A percentile compares a stretch with the other conserved stretches of the same genome.
Conservation (phyloP, 768 basidiomycete genomes). For the Chalciporus pseudorubinellus region DNA sequence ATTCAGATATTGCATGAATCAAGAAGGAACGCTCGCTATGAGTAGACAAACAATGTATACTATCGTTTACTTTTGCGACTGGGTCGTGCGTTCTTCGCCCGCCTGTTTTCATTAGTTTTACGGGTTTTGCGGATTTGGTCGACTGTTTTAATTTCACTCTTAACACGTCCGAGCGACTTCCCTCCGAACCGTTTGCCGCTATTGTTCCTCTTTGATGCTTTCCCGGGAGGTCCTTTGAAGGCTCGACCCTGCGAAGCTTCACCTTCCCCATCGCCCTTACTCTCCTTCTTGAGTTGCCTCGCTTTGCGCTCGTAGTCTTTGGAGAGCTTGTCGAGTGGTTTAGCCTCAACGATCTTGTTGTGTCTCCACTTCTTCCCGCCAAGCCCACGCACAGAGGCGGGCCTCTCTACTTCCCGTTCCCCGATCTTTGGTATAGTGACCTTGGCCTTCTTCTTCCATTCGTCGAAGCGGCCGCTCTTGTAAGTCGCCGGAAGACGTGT, state of each 20-base stretch:
- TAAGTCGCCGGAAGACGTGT: constrained; percentile 88
- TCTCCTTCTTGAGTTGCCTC: constrained; percentile 54
- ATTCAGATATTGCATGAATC: constrained; percentile 43
- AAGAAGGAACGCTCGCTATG: not conserved
- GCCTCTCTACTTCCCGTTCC: constrained; percentile 61
- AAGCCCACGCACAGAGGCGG: constrained; percentile 25
- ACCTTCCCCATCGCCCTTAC: constrained; percentile 23
- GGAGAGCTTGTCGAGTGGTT: constrained; percentile 73
- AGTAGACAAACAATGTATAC: constrained; percentile 7
- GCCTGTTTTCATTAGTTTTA: constrained; percentile 59
- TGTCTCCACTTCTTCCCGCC: constrained; percentile 73
- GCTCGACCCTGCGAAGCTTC: constrained; percentile 21
- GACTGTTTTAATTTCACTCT: constrained; percentile 79
- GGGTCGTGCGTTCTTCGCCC: constrained; percentile 81
- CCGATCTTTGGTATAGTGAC: constrained; percentile 78
- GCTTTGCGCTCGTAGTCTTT: constrained; percentile 73
- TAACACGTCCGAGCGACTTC: constrained; percentile 63
- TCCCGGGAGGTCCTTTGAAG: constrained; percentile 28
- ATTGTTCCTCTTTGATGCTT: constrained; percentile 31
- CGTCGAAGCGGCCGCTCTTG: constrained; percentile 90
- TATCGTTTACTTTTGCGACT: constrained; percentile 36
- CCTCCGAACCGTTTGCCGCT: constrained; percentile 48
- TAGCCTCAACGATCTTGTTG: constrained; percentile 57
- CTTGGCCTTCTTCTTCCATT: constrained; percentile 84
- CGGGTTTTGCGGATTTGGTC: constrained; percentile 85